Conservation (phyloP, 2,329 filamentous ascomycete genomes). For the Botrytis elliptica region DNA sequence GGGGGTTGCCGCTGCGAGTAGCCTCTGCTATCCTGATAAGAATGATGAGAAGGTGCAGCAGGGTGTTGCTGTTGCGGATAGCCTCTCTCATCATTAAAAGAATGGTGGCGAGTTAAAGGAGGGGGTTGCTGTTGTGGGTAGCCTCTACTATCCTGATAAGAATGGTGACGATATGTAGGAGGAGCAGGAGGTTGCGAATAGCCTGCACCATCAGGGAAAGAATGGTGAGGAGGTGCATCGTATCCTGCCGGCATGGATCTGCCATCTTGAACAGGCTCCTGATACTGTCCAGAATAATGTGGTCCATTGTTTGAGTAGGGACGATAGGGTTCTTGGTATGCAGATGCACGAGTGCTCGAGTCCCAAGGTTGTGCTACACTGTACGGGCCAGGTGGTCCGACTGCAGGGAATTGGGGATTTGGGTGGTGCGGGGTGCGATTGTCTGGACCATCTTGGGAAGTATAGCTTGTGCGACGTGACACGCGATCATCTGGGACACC, state of each 20-base stretch:
- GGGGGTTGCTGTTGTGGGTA: neutral
- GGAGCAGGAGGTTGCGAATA: constrained; percentile 23
- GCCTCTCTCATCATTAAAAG: neutral
- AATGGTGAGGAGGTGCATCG: neutral
- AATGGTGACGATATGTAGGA: neutral
- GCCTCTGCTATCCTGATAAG: neutral
- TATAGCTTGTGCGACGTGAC: neutral
- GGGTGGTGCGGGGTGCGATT: neutral
- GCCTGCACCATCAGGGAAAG: constrained; percentile 26
- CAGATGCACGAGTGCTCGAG: neutral
- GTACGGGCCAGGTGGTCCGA: neutral
- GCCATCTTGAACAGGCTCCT: neutral
- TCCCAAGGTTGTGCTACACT: neutral
- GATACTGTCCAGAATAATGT: neutral
- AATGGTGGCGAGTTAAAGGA: neutral
- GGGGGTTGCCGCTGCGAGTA: constrained; percentile 11
- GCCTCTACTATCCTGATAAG: neutral
- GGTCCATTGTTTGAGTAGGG: neutral
- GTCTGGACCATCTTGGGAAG: neutral
- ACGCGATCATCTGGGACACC: neutral
- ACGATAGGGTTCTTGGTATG: neutral
- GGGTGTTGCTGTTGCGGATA: neutral
- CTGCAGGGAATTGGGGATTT: neutral
- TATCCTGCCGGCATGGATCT: neutral
- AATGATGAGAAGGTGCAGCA: neutral